These are phyloP conservation scores for Cytospora piceae DNA, from an alignment of 2,329 filamentous ascomycete genomes.

Conservation along the genomic window DNA sequence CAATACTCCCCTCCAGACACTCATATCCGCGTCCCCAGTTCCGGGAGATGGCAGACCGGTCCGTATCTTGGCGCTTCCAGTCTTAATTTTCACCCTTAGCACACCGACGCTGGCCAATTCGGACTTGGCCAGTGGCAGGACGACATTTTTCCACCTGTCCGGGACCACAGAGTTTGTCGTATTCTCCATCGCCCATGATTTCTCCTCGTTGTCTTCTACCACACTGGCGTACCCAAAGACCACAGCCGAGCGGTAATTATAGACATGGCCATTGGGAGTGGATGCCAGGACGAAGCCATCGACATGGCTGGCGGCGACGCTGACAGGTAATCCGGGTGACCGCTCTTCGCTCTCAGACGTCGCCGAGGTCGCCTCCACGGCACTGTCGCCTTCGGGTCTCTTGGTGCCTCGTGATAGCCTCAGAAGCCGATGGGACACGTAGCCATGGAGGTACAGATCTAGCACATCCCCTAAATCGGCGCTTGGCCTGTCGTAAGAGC, in stretches of 20 bases:
- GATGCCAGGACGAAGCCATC: conserved; percentile 80
- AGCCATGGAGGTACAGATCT: conserved; percentile 78
- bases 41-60: conserved; percentile 64
- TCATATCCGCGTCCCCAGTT: conserved; percentile 47
- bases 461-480: conserved; percentile 65
- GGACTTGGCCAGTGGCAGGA: conserved; percentile 69
- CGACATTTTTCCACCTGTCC: conserved; percentile 68
- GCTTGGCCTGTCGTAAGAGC: conserved; percentile 67
- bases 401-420: no score
- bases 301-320: conserved; percentile 71
- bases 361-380: background rate
- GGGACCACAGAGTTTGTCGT: conserved; percentile 73
- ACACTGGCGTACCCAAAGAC: conserved; percentile 74
- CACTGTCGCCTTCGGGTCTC: no score
- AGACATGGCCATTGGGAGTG: conserved; percentile 78
- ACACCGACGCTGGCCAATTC: conserved; percentile 78
- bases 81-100: conserved; percentile 63
- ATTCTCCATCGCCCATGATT: conserved; percentile 75
- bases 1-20: conserved; percentile 60
- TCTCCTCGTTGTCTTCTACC: conserved; percentile 70
- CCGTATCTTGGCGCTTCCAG: no score
- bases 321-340: conserved; percentile 66
- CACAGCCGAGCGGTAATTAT: conserved; percentile 82
- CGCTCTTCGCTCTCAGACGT: conserved; percentile 32
- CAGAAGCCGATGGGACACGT: no score